Conservation (phyloP, 1,284 basidiomycete genomes). For the Ustilago crameri region DNA sequence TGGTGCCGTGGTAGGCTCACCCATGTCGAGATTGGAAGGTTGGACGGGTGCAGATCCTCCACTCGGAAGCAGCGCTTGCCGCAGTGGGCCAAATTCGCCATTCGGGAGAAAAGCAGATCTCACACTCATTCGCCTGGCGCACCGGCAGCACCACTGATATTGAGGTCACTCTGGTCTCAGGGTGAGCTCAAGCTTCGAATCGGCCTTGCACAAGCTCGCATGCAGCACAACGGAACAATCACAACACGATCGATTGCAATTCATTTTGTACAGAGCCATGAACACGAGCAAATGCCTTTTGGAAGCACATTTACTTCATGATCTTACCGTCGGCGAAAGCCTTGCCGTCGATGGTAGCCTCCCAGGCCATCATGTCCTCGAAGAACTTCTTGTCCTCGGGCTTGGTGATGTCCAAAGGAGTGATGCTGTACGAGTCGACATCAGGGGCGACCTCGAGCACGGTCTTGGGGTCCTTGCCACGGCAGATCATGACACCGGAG, state of each 20-base stretch:
- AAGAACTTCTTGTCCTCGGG: constrained; percentile 68
- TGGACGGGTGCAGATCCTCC: no score
- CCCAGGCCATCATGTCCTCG: constrained; percentile 68
- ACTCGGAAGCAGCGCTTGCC: no score
- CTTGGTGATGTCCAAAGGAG: constrained; percentile 70
- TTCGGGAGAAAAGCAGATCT: no score
- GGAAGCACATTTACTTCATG: constrained; percentile 57
- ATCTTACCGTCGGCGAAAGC: constrained; percentile 65
- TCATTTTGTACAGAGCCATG: background rate
- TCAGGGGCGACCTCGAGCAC: constrained; percentile 78
- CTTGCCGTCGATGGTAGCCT: constrained; percentile 59
- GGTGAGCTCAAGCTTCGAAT: no score
- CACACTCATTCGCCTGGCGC: no score
- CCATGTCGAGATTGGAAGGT: background rate
- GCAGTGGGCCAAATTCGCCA: no score
- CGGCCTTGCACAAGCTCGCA: no score
- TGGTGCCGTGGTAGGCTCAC: background rate
- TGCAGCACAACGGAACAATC: background rate
- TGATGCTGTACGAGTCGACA: constrained; percentile 88
- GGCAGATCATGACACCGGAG: constrained; percentile 80
- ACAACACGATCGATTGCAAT: constrained; percentile 1
- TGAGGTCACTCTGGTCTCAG: no score
- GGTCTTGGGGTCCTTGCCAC: constrained; percentile 74
- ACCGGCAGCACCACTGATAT: no score
- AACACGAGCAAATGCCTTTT: background rate